Evolutionary conservation across 1,284 basidiomycete genomes (phyloP), one percentile per base, ranked within the genome.

Genomic region (Leccinum subspadiceum): DNA sequence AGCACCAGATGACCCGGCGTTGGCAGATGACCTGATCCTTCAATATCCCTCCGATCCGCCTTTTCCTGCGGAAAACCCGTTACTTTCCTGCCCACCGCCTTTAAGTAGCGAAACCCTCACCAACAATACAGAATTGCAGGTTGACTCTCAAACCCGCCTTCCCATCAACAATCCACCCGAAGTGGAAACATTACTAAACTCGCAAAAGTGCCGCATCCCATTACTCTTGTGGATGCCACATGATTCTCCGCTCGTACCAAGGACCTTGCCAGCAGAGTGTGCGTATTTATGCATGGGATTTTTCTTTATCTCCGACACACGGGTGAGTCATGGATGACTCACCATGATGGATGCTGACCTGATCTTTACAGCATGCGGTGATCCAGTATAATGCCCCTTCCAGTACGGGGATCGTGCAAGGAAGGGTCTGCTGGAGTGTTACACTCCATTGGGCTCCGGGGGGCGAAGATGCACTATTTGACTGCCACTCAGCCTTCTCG

Each of bases 401-500:
- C 15, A 20, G 12, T 29, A 17, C 59, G 1, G 57, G 57, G 9
- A 22, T 62, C 3, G n/a, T 61, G 5, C 46, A 56, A 56, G 74
- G 73, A 15, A 64, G 17, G 4, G 61, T 75, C 29, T 53, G 62
- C 24, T 75, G 74, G 74, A 63, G 46, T 15, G 9, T 73, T n/a
- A 62, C 60, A 12, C 65, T 73, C 50, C 60, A 66, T 26, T 73
- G 71, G 71, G 70, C 66, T 29, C 70, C 72, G 3, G 71, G 71
- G 17, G 71, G 71, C 4, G 71, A 75, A 66, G 62, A 69, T 24
- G 62, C 59, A 5, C 52, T 73, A 15, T 60, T 60, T 17, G 49
- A 46, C 20, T 39, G 33, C 44, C 17, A 56, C 7, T 17, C 35
- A 9, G 13, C 17, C 39, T 17, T 46, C 17, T 37, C 61, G 15